phyloP scores from a whole-genome alignment of 352 stramenopile genomes.

The Achlya hypogyna region DNA sequence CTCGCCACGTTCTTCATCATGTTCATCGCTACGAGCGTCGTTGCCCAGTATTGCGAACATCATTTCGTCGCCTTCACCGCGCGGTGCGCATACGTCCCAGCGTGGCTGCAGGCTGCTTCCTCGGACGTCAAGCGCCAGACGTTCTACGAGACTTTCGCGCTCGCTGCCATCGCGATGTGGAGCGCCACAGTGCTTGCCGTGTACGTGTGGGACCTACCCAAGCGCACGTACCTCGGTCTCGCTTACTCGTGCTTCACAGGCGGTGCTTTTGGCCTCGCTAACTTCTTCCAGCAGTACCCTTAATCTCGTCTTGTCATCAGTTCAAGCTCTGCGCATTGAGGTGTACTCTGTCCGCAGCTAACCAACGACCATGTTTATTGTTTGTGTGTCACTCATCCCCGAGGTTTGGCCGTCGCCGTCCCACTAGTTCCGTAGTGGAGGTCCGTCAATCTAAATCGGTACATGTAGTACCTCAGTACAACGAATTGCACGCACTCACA shows the following conservation, averaged over 20 bases:
- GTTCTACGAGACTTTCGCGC: constrained; percentile 5
- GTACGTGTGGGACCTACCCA: background rate
- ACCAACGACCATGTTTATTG: too few relatives aligned
- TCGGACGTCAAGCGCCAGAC: background rate
- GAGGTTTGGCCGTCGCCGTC: too few relatives aligned
- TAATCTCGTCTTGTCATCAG: too few relatives aligned
- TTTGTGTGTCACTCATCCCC: too few relatives aligned
- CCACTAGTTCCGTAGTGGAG: too few relatives aligned
- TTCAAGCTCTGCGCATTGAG: too few relatives aligned
- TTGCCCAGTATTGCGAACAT: constrained; percentile 15
- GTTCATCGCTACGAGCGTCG: constrained; percentile 9
- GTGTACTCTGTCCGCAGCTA: too few relatives aligned
- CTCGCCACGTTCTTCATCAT: constrained; percentile 10
- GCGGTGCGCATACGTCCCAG: background rate
- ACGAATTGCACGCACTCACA: too few relatives aligned
- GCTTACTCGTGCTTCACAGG: constrained; percentile 18
- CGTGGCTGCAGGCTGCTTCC: background rate
- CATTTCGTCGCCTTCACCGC: constrained; percentile 6
- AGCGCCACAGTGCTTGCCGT: background rate
- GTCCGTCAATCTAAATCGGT: too few relatives aligned
- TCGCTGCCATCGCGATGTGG: constrained; percentile 1
- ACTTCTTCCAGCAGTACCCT: constrained; percentile 19
- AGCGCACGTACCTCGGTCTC: background rate
- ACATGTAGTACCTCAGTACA: too few relatives aligned
- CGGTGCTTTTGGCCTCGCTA: background rate